phyloP scores from a whole-genome alignment of 1,284 basidiomycete genomes.

The Cutaneotrichosporon sp. region DNA sequence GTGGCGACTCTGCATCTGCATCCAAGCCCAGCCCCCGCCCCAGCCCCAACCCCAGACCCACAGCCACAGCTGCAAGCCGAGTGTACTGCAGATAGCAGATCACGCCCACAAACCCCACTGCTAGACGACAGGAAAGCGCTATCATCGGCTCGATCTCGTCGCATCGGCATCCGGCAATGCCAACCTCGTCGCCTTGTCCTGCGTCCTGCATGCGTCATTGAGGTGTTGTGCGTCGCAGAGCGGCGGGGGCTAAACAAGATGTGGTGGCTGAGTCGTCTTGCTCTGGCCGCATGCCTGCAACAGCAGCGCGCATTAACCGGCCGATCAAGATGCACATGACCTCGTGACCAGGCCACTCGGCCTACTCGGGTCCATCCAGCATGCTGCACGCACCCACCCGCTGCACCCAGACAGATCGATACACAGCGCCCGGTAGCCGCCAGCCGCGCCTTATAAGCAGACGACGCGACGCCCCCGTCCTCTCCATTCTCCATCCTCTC shows the following conservation, averaged over 20 bases:
- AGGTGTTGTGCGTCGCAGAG: background rate
- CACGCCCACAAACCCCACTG: background rate
- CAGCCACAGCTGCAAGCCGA: no score
- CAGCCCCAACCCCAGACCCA: no score
- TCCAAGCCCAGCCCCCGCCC: background rate
- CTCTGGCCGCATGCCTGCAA: background rate
- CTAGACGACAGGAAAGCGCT: constrained; percentile 1
- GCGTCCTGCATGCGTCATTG: background rate
- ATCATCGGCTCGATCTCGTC: background rate
- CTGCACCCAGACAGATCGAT: background rate
- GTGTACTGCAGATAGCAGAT: background rate
- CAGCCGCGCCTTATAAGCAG: background rate
- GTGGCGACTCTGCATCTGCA: background rate
- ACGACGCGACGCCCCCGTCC: background rate
- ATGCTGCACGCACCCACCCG: background rate
- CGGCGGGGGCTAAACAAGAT: background rate
- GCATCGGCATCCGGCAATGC: background rate
- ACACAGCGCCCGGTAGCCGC: background rate
- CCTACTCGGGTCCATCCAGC: background rate
- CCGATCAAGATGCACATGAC: background rate
- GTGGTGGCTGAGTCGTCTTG: background rate
- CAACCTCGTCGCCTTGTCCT: no score
- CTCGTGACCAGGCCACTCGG: background rate
- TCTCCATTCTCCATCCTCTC: constrained; percentile 1
- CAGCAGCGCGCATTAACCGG: background rate